These are phyloP conservation scores for Hypseocharis bilobata DNA, from an alignment of 441 rosid species.

Conservation along the genomic window DNA sequence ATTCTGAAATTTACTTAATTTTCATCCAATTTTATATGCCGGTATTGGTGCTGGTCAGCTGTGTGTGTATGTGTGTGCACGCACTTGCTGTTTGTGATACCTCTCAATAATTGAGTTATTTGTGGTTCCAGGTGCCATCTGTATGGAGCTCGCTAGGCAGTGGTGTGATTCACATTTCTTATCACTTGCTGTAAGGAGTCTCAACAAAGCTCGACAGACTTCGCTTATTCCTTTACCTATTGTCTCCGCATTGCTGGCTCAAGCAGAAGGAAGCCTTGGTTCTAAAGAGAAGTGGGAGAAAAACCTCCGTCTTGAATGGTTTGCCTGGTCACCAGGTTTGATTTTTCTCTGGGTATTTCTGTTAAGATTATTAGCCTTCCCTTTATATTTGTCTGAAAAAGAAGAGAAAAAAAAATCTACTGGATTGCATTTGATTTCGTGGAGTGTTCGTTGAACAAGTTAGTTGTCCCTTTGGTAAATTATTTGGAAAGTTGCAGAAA, in stretches of 20 bases:
- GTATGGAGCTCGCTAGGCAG: slow-evolving; percentile 68
- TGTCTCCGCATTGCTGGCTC: slow-evolving; percentile 61
- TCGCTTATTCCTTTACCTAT: slow-evolving; percentile 50
- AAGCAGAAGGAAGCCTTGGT: slow-evolving; percentile 83
- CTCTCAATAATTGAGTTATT: slow-evolving; percentile 13
- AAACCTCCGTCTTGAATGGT: slow-evolving; percentile 77
- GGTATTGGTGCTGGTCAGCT: not conserved
- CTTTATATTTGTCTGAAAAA: too few relatives aligned
- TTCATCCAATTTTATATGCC: not conserved
- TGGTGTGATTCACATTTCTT: slow-evolving; percentile 42
- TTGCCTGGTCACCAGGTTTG: slow-evolving; percentile 89
- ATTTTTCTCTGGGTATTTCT: slow-evolving; percentile 6
- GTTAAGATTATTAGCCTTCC: not conserved
- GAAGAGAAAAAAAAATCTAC: too few relatives aligned
- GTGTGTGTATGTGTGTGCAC: not conserved
- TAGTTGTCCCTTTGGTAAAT: too few relatives aligned
- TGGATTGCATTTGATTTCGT: too few relatives aligned
- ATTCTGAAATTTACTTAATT: too few relatives aligned
- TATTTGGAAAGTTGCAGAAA: too few relatives aligned
- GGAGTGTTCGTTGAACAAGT: too few relatives aligned
- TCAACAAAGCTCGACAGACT: slow-evolving; percentile 42
- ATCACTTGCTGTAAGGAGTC: slow-evolving; percentile 55
- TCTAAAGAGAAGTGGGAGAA: slow-evolving; percentile 67
- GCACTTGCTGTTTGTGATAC: not conserved
- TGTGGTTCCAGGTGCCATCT: slow-evolving; percentile 43